These are phyloP conservation scores for Kwoniella europaea DNA, from an alignment of 768 basidiomycete species.

Conservation along the genomic window DNA sequence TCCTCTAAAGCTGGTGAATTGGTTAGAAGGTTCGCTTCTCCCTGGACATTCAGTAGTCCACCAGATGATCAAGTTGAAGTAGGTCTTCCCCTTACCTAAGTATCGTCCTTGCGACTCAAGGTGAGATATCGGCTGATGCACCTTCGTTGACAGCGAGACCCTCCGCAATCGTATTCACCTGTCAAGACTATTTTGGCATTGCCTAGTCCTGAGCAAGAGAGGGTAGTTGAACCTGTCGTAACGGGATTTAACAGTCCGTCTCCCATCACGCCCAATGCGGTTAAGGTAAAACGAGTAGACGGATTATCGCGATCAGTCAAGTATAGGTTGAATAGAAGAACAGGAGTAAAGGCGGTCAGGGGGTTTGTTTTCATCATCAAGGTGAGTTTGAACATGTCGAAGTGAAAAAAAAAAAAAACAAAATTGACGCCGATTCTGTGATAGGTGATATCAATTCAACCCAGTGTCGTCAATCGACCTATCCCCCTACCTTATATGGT, in stretches of 20 bases:
- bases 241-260: neutral
- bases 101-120: neutral
- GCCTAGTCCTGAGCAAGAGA: conserved; percentile 25
- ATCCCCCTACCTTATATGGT: neutral
- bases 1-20: conserved; percentile 12
- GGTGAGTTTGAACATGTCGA: conserved; percentile 5
- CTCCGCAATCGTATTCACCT: conserved; percentile 17
- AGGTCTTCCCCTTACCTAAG: neutral
- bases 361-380: conserved; percentile 16
- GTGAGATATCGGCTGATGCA: neutral
- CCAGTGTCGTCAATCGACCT: neutral
- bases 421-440: neutral
- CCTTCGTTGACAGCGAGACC: neutral
- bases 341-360: neutral
- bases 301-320: neutral
- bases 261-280: no score
- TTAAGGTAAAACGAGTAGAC: neutral
- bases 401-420: no score
- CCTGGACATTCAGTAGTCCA: neutral
- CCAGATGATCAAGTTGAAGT: neutral
- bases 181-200: conserved; percentile 28
- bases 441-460: conserved; percentile 30
- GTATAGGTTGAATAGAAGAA: neutral
- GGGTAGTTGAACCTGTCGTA: neutral
- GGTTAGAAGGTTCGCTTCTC: conserved; percentile 22